Evolutionary conservation across 2,329 filamentous ascomycete species (phyloP).

Genomic region (Aplosporella prunicola): DNA sequence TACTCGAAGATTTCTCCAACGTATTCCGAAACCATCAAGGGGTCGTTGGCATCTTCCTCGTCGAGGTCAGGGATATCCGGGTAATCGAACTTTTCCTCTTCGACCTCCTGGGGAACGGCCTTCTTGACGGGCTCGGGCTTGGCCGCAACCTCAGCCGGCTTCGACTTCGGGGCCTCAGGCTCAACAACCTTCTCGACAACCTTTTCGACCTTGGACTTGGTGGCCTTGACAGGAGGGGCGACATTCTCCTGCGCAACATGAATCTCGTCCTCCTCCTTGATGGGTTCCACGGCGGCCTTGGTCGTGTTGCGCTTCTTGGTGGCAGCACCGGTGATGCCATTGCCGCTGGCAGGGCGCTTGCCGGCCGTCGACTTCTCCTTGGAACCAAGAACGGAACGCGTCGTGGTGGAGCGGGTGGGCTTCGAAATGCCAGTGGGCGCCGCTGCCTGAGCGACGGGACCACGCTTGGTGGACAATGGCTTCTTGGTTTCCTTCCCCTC

Average conservation of each 20-base stretch:
- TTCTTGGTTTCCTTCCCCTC: constrained; percentile 62
- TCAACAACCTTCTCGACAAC: constrained; percentile 21
- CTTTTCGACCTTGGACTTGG: constrained; percentile 19
- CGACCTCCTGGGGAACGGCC: constrained; percentile 37
- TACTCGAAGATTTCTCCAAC: constrained; percentile 97
- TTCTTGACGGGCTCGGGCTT: constrained; percentile 14
- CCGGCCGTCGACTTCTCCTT: constrained; percentile 61
- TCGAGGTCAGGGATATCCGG: constrained; percentile 54
- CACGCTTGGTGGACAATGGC: constrained; percentile 46
- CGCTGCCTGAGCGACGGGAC: constrained; percentile 65
- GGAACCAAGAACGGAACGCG: constrained; percentile 52
- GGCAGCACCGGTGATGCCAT: constrained; percentile 53
- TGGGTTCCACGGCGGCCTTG: constrained; percentile 42
- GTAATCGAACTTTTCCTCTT: constrained; percentile 11
- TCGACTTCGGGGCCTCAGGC: constrained; percentile 17
- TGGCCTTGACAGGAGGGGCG: constrained; percentile 44
- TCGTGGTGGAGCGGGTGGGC: constrained; percentile 48
- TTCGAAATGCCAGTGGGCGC: constrained; percentile 80
- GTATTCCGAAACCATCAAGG: constrained; percentile 96
- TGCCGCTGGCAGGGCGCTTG: constrained; percentile 66
- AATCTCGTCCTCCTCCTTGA: constrained; percentile 48
- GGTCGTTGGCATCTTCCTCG: constrained; percentile 80
- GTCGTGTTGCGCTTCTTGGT: constrained; percentile 60
- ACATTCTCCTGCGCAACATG: constrained; percentile 51
- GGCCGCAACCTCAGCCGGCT: constrained; percentile 23